Conservation (phyloP, 768 basidiomycete species). For the Boletus fagicola region DNA sequence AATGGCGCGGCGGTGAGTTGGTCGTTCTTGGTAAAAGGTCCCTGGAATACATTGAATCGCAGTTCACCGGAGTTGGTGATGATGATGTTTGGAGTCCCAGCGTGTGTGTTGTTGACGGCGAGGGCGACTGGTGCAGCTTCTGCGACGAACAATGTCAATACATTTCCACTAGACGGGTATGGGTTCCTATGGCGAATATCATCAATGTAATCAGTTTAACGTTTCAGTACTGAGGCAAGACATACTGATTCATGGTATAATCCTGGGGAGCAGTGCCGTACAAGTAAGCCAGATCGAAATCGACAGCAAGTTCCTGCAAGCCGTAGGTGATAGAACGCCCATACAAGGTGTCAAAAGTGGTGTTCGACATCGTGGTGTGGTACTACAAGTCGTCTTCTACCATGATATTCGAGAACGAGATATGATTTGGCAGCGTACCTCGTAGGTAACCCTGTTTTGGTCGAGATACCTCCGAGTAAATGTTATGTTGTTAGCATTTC, state of each 20-base stretch:
- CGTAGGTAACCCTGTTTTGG: constrained; percentile 72
- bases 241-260: constrained; percentile 63
- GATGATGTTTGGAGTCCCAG: constrained; percentile 58
- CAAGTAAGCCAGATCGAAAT: constrained; percentile 58
- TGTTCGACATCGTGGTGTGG: constrained; percentile 55
- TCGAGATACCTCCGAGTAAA: constrained; percentile 77
- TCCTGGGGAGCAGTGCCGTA: constrained; percentile 78
- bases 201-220: background rate
- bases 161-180: constrained; percentile 58
- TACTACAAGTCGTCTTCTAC: constrained; percentile 41
- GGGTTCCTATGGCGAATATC: constrained; percentile 42
- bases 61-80: constrained; percentile 62
- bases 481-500: constrained; percentile 48
- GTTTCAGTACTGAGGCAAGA: background rate
- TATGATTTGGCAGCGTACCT: constrained; percentile 40
- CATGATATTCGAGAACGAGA: background rate
- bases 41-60: constrained; percentile 66
- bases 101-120: constrained; percentile 61
- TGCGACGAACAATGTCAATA: constrained; percentile 56
- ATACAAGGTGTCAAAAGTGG: constrained; percentile 57
- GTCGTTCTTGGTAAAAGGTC: constrained; percentile 78
- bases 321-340: constrained; percentile 56
- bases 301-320: constrained; percentile 49
- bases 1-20: constrained; percentile 76
- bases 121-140: constrained; percentile 56